Base-by-base conservation (phyloP, 345 rosid species). In the Camelina laxa region DNA sequence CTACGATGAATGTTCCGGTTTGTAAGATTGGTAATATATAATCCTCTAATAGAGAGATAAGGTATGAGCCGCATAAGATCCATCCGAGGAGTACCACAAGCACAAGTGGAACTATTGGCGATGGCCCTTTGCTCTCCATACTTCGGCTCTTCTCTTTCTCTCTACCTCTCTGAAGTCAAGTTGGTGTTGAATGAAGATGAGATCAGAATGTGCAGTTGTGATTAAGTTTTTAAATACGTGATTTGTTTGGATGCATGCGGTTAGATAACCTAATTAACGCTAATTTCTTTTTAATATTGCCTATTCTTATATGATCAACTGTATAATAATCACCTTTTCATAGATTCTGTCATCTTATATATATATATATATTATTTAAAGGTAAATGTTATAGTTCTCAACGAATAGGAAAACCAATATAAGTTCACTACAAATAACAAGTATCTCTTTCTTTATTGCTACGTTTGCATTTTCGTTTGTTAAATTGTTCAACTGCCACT, bases 41-140 rank as follows among this genome's bases (percentile, higher is more conserved):
- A 66, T 72, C 81, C 15, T 65, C 77, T 59, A 72, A 41, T 31
- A 77, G 58, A 20, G 68, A 59, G 50, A 65, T 2, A 50, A 78
- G 59, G 64, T 8, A 66, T 21, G 77, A 59, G 73, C 81, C 81
- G 47, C 13, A 78, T 13, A 78, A 57, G 58, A 78, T 9, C 81
- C 81, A 78, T 66, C 81, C 81, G 13, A 78, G 58, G 73, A 78
- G 33, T 60, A 72, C 64, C 3, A 72, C 64, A 24, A 78, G 69
- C 57, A 42, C 58, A 41, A 78, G 73, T 71, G 81, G 81, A 22
- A 42, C 51, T 72, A 72, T 20, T 60, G 81, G 81, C 19, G 81
- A 78, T 45, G 81, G 81, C n/a, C 81, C 77, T 72, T 72, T 78
- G 6, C 58, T 78, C 65, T 78, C 81, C 81, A 78, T 77, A 0